Evolutionary conservation across 2,329 filamentous ascomycete species (phyloP).

Genomic region (Aureobasidium sp.): DNA sequence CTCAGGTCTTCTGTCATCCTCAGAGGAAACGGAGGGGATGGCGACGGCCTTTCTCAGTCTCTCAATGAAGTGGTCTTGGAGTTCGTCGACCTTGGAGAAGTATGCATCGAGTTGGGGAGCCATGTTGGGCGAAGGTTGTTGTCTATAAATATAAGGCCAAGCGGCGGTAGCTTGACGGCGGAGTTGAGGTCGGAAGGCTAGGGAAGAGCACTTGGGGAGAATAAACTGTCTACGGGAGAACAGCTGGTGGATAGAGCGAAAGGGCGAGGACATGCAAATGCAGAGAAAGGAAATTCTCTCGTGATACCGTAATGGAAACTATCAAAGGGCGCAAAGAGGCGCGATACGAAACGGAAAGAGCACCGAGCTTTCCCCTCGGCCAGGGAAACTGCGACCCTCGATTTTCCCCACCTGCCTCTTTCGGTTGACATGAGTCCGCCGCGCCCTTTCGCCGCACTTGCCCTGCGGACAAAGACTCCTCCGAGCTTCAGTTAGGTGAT

Average conservation of each 20-base stretch:
- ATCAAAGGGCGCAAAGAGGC: background rate
- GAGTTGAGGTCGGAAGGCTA: background rate
- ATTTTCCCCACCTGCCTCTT: slow-evolving; percentile 7
- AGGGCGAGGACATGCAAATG: background rate
- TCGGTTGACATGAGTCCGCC: background rate
- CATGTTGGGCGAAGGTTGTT: slow-evolving; percentile 47
- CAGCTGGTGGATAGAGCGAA: background rate
- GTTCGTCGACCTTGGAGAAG: slow-evolving; percentile 82
- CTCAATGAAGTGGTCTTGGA: slow-evolving; percentile 77
- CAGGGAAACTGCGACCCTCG: background rate
- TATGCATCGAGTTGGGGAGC: slow-evolving; percentile 82
- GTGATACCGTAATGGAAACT: slow-evolving; percentile 1
- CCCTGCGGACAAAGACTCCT: background rate
- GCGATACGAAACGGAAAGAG: slow-evolving; percentile 6
- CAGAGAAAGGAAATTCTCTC: background rate
- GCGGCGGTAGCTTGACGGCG: slow-evolving; percentile 1
- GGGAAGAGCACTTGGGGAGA: background rate
- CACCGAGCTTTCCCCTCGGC: background rate
- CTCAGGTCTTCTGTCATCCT: slow-evolving; percentile 79
- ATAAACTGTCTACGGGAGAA: background rate
- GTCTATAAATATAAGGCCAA: slow-evolving; percentile 30
- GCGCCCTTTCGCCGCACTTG: background rate
- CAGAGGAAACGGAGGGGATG: slow-evolving; percentile 91
- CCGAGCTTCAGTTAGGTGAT: background rate
- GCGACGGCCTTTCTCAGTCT: slow-evolving; percentile 86